Conservation (phyloP, 2,329 filamentous ascomycete species). For the Ophiosphaerella korrae region DNA sequence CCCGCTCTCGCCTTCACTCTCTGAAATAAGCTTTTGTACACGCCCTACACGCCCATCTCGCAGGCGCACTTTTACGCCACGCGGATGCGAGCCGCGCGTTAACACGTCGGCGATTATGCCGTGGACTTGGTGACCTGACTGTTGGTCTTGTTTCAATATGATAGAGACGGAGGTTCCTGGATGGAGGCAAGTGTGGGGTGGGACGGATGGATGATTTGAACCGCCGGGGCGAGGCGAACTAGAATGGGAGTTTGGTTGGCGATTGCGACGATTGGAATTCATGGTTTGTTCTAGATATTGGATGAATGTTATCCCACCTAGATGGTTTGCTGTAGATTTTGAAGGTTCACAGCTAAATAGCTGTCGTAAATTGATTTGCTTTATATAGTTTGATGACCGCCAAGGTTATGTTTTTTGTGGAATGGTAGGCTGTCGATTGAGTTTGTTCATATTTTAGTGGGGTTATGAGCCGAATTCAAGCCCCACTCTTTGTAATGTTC, state of each 20-base stretch:
- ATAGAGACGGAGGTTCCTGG: constrained; percentile 72
- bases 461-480: too few species aligned
- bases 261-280: not conserved
- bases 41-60: constrained; percentile 73
- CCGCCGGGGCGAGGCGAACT: constrained; percentile 3
- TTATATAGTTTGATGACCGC: too few species aligned
- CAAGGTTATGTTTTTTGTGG: too few species aligned
- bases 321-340: too few species aligned
- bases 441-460: too few species aligned
- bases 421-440: too few species aligned
- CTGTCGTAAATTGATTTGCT: too few species aligned
- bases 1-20: constrained; percentile 23
- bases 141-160: constrained; percentile 76
- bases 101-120: constrained; percentile 71
- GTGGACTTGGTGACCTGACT: constrained; percentile 71
- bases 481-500: too few species aligned
- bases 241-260: not conserved
- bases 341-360: too few species aligned
- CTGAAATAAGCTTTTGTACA: constrained; percentile 66
- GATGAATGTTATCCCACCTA: too few species aligned
- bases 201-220: constrained; percentile 43
- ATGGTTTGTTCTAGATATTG: too few species aligned
- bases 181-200: constrained; percentile 47
- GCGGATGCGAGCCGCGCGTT: constrained; percentile 74
- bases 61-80: constrained; percentile 79